Base-by-base conservation (phyloP, 768 basidiomycete species). In the Boletus pseudopeckii region DNA sequence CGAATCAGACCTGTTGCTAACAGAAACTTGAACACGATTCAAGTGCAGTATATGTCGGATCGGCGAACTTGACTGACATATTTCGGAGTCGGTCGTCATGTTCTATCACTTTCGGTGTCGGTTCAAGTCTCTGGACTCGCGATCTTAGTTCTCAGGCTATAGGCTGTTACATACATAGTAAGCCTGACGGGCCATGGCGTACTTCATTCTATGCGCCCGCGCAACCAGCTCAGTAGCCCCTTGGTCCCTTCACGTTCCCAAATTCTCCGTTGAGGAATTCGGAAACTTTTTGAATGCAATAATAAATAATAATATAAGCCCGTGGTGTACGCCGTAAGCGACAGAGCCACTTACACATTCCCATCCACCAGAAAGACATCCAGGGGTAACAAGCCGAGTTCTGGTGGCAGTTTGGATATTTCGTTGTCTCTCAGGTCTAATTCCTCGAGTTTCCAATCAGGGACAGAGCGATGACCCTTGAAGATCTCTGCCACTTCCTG, bases 221-320 rank as follows among this genome's bases (percentile, higher is more conserved):
- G 77, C 62, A 92, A 67, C 90, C 90, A 92, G 54, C 79, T 84
- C 72, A 91, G 62, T 50, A 92, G 62, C 2, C 90, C 90, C 60
- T 88, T 90, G 18, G 89, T 91, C 2, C 90, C 90, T 63, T 92
- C 90, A 43, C 89, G 76, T 66, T 92, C 91, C 90, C 90, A 93
- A 10, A 93, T 84, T 20, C 85, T 77, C 56, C 90, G 76, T 53
- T 85, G 82, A 0, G 90, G 90, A 18, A 90, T 83, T 28, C 90
- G 85, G 75, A 93, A 93, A 14, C 89, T 91, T 47, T 40, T 8
- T 5, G 4, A 52, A 32, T 38, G 7, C 7, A 20, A 47, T 11
- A 30, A 26, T 39, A 45, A 20, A 47, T 11, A 30, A 26, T 38
- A 45, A 33, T 36, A 34, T 39, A 22, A 58, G 47, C 42, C 9